phyloP scores from a whole-genome alignment of 495 filamentous ascomycete genomes.

The Aspergillus cavernicola region DNA sequence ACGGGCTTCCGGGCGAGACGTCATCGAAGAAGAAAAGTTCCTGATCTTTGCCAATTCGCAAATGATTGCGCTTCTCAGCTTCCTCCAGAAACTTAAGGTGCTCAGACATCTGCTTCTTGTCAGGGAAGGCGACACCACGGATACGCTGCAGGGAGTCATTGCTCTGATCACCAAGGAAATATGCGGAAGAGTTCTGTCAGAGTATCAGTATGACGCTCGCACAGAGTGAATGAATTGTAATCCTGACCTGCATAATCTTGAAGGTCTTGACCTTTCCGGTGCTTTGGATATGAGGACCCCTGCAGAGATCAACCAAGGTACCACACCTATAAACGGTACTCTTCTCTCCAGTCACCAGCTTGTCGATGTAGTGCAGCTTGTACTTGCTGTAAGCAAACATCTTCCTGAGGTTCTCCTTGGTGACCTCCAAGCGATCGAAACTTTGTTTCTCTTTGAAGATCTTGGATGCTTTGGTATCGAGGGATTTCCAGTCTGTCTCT shows the following conservation, averaged over 20 bases:
- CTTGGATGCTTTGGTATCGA: slow-evolving; percentile 69
- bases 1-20: slow-evolving; percentile 82
- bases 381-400: slow-evolving; percentile 97
- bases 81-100: slow-evolving; percentile 93
- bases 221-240: neutral
- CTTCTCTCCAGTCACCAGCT: slow-evolving; percentile 84
- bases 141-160: slow-evolving; percentile 95
- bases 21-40: slow-evolving; percentile 98
- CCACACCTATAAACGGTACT: slow-evolving; percentile 93
- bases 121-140: slow-evolving; percentile 93
- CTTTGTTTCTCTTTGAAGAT: slow-evolving; percentile 95
- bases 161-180: slow-evolving; percentile 88
- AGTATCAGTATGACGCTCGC: slow-evolving; percentile 8
- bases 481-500: slow-evolving; percentile 69
- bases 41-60: slow-evolving; percentile 86
- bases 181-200: slow-evolving; percentile 85
- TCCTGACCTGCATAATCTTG: slow-evolving; percentile 73
- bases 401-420: slow-evolving; percentile 84
- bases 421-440: slow-evolving; percentile 84
- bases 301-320: slow-evolving; percentile 74
- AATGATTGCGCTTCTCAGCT: slow-evolving; percentile 91
- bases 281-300: slow-evolving; percentile 84
- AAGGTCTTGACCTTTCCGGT: slow-evolving; percentile 91
- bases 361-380: slow-evolving; percentile 93
- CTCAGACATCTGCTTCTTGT: slow-evolving; percentile 88